Percentiles rank a stretch among this genome's conserved stretches.
Evolutionary conservation across 805 yeast species (phyloP).

Genomic region (Saturnispora ahearnii): DNA sequence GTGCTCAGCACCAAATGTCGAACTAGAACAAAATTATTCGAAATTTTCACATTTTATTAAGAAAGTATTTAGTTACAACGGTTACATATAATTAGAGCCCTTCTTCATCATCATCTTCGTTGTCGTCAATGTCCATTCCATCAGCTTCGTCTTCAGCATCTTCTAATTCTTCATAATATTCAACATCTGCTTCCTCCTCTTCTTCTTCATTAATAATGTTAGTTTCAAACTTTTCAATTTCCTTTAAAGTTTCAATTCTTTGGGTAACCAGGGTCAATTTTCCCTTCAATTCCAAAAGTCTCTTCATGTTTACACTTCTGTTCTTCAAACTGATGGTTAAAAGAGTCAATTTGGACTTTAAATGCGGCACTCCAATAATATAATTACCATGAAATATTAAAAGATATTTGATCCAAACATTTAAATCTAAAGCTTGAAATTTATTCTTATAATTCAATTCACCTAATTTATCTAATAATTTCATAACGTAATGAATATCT

Average conservation of each 20-base stretch:
- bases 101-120: background rate
- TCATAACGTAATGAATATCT: slow-evolving; percentile 40
- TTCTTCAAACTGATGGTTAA: slow-evolving; percentile 40
- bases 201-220: slow-evolving; percentile 11
- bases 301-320: slow-evolving; percentile 40
- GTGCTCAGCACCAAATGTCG: background rate
- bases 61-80: background rate
- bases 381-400: slow-evolving; percentile 47
- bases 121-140: slow-evolving; percentile 20
- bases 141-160: slow-evolving; percentile 20
- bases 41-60: background rate
- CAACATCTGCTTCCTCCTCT: slow-evolving; percentile 15
- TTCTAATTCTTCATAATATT: slow-evolving; percentile 17
- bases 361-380: slow-evolving; percentile 37
- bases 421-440: slow-evolving; percentile 12
- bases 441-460: slow-evolving; percentile 43
- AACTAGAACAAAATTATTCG: background rate
- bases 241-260: slow-evolving; percentile 65
- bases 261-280: slow-evolving; percentile 40
- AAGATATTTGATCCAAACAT: slow-evolving; percentile 48
- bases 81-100: background rate
- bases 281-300: slow-evolving; percentile 43
- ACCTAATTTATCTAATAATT: slow-evolving; percentile 42
- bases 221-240: slow-evolving; percentile 39
- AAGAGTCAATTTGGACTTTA: slow-evolving; percentile 33